Evolutionary conservation across 2,329 filamentous ascomycete genomes (phyloP).

Genomic region (Fusarium mangiferae): DNA sequence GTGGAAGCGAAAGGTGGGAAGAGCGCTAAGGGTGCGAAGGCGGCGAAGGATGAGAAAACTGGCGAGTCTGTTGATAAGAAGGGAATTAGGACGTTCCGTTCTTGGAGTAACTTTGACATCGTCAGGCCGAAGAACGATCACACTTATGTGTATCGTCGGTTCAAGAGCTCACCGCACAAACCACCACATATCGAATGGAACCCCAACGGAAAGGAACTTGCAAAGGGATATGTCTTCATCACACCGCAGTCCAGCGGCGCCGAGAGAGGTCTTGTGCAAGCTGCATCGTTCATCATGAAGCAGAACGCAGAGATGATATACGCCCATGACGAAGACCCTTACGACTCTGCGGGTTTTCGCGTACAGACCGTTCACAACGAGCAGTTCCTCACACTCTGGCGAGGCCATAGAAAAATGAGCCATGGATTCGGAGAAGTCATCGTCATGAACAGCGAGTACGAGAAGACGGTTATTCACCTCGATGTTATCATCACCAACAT

Average conservation of each 20-base stretch:
- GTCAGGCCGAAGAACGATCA: conserved; percentile 13
- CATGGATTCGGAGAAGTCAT: conserved; percentile 48
- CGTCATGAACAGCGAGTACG: conserved; percentile 46
- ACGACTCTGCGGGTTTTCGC: conserved; percentile 35
- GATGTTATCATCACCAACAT: conserved; percentile 10
- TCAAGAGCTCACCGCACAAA: conserved; percentile 39
- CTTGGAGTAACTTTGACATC: conserved; percentile 37
- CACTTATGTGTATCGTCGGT: conserved; percentile 35
- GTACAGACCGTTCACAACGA: conserved; percentile 46
- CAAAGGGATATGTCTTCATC: conserved; percentile 44
- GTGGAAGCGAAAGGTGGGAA: neutral
- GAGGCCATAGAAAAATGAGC: conserved; percentile 40
- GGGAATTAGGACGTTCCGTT: conserved; percentile 15
- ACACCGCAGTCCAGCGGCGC: conserved; percentile 28
- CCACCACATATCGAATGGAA: conserved; percentile 36
- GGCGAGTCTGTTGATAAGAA: neutral
- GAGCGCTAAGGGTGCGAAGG: neutral
- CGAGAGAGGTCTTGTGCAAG: conserved; percentile 17
- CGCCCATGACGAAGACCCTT: conserved; percentile 25
- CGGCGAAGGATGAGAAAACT: neutral
- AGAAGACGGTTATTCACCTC: conserved; percentile 20
- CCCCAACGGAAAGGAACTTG: conserved; percentile 27
- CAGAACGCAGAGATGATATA: conserved; percentile 47
- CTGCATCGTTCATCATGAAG: conserved; percentile 38
- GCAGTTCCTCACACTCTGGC: conserved; percentile 46